phyloP scores from a whole-genome alignment of 768 basidiomycete genomes.

The Auricularia sp. region DNA sequence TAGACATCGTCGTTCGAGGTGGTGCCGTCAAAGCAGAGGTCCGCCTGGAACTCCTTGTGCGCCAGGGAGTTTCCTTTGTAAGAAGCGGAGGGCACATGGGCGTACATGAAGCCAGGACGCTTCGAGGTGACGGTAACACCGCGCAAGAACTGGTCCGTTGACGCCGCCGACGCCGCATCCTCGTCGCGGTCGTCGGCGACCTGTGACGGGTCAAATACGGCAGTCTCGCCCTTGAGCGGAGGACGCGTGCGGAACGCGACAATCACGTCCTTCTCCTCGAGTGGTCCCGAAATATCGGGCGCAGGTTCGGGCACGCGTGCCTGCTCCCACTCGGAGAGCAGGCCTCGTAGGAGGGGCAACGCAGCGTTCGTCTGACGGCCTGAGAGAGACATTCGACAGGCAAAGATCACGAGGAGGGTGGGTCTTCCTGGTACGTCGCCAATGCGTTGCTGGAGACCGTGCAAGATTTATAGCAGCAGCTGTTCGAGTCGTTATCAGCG shows the following conservation, averaged over 20 bases:
- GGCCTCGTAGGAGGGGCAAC: neutral
- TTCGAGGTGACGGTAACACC: constrained; percentile 20
- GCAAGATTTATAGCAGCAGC: no score
- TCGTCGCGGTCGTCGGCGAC: constrained; percentile 9
- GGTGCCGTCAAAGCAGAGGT: constrained; percentile 24
- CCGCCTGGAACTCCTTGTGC: constrained; percentile 24
- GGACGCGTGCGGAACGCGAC: constrained; percentile 29
- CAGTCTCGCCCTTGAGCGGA: constrained; percentile 19
- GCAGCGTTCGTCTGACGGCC: neutral
- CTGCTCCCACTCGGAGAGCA: neutral
- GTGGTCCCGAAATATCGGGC: no score
- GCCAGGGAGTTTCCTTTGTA: constrained; percentile 25
- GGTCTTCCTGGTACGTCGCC: no score
- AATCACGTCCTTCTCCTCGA: constrained; percentile 16
- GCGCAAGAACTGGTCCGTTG: constrained; percentile 16
- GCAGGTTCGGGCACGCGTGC: neutral
- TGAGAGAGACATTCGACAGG: neutral
- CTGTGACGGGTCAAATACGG: neutral
- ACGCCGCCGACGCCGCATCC: neutral
- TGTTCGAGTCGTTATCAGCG: no score
- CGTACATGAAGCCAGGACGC: constrained; percentile 25
- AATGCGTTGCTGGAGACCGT: no score
- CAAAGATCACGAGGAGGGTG: no score
- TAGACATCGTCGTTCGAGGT: constrained; percentile 25
- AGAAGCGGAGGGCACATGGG: constrained; percentile 26